Percentiles rank a stretch among this genome's conserved stretches.
Conservation (phyloP, 768 basidiomycete genomes). For the Ephemerocybe angulata region DNA sequence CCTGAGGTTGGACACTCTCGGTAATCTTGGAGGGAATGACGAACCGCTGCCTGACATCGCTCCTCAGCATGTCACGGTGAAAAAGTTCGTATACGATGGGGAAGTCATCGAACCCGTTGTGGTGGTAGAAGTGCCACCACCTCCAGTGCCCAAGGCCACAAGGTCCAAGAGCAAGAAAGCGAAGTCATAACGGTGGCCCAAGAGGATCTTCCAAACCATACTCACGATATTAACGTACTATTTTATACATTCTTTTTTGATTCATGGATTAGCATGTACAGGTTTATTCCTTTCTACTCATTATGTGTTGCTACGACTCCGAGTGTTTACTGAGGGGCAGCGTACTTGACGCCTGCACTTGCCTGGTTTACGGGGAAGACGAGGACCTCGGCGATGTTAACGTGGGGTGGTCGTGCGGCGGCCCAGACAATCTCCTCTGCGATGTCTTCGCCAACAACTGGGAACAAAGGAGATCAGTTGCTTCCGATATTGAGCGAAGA, state of each 20-base stretch:
- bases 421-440: conserved; percentile 99
- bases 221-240: conserved; percentile 10
- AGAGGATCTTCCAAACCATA: background rate
- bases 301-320: background rate
- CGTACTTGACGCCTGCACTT: conserved; percentile 56
- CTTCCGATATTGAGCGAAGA: background rate
- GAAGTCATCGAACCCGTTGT: conserved; percentile 54
- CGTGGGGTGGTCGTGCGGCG: conserved; percentile 86
- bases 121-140: conserved; percentile 27
- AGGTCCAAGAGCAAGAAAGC: conserved; percentile 53
- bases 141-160: conserved; percentile 45
- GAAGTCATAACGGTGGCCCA: conserved; percentile 24
- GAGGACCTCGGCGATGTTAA: conserved; percentile 82
- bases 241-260: conserved; percentile 15
- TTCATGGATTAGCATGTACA: conserved; percentile 9
- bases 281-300: background rate
- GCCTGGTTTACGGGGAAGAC: conserved; percentile 83
- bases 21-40: conserved; percentile 62
- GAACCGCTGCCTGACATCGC: conserved; percentile 54
- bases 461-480: conserved; percentile 9
- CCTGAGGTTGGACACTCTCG: conserved; percentile 62
- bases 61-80: conserved; percentile 64
- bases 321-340: background rate
- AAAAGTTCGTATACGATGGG: conserved; percentile 78
- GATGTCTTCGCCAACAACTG: conserved; percentile 82